phyloP scores from a whole-genome alignment of 495 filamentous ascomycete genomes.

The Penicillium steckii region DNA sequence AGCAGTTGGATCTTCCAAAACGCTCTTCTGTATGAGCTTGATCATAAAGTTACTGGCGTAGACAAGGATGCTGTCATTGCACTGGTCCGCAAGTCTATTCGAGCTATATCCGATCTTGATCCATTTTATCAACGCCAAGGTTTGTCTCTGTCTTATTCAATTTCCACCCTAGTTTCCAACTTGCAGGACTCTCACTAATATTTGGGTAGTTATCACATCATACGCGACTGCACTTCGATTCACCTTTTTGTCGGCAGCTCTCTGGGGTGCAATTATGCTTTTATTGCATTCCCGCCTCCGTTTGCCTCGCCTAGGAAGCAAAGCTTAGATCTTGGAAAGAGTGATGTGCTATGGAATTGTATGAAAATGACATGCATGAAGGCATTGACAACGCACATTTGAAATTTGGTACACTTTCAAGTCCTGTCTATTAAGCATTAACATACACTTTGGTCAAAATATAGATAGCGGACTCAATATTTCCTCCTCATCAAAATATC shows the following conservation, averaged over 20 bases:
- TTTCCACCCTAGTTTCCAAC: no score
- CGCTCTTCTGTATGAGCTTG: constrained; percentile 57
- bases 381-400: no score
- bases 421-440: no score
- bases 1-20: constrained; percentile 79
- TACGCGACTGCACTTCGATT: constrained; percentile 57
- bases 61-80: constrained; percentile 51
- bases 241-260: constrained; percentile 51
- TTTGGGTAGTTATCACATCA: constrained; percentile 48
- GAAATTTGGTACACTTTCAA: no score
- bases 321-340: constrained; percentile 13
- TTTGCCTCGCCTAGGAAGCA: constrained; percentile 53
- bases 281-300: constrained; percentile 49
- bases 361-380: no score
- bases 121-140: constrained; percentile 52
- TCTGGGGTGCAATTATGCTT: constrained; percentile 50
- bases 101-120: constrained; percentile 47
- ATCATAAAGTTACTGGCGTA: constrained; percentile 52
- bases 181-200: no score
- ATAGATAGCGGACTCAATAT: no score
- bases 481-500: no score
- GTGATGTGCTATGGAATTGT: no score
- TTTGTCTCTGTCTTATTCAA: constrained; percentile 14
- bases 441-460: no score
- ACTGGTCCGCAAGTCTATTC: constrained; percentile 54